Evolutionary conservation across 179 eudicot genomes (phyloP).

Genomic region (Carnegiea gigantea): DNA sequence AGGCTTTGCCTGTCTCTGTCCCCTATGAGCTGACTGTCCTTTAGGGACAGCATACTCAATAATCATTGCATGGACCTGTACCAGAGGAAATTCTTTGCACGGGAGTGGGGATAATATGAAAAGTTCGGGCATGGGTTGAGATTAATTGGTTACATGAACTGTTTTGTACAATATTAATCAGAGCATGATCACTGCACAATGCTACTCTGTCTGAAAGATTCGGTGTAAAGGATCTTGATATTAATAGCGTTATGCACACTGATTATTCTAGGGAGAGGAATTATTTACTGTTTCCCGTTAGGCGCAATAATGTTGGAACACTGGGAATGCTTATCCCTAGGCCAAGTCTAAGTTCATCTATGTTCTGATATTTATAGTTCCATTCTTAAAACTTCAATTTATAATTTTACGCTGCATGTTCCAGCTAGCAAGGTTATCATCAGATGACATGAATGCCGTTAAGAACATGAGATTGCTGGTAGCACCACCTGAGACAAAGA

Average conservation of each 20-base stretch:
- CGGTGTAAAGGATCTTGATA: not conserved
- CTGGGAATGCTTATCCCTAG: not conserved
- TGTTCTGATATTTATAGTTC: not conserved
- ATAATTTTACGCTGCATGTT: not conserved
- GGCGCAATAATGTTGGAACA: not conserved
- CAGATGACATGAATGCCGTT: slow-evolving; percentile 84
- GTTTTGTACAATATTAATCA: not conserved
- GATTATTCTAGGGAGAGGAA: too few species aligned
- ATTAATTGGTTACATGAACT: not conserved
- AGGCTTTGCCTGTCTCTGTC: not conserved
- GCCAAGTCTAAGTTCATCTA: not conserved
- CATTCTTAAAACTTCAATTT: not conserved
- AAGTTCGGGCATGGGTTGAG: not conserved
- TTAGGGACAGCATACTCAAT: not conserved
- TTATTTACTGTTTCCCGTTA: too few species aligned
- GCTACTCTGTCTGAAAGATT: not conserved
- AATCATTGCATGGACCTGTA: not conserved
- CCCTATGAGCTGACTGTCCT: not conserved
- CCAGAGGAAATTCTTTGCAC: not conserved
- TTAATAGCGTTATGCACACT: not conserved
- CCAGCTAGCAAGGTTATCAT: slow-evolving; percentile 72
- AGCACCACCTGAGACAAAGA: slow-evolving; percentile 70
- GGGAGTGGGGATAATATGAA: not conserved
- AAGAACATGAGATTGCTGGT: slow-evolving; percentile 82
- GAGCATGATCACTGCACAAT: not conserved